Percentiles rank a stretch among this genome's conserved stretches.
phyloP scores from a whole-genome alignment of 208 protist species.

The Leishmania lainsoni region DNA sequence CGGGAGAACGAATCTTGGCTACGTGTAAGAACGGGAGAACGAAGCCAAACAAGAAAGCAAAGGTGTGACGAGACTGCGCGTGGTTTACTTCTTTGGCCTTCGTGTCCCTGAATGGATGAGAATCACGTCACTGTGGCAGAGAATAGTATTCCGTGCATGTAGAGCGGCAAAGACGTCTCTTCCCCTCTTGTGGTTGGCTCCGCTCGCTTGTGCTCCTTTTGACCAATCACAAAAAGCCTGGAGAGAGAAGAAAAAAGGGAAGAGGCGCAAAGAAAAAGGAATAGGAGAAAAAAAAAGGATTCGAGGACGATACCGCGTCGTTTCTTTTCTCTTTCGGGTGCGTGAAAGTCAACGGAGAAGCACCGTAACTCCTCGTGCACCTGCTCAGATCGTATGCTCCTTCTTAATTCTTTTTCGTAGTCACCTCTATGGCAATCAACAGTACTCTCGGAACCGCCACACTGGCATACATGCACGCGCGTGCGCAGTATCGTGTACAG shows the following conservation, averaged over 20 bases:
- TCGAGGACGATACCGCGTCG: not conserved
- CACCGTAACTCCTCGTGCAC: not conserved
- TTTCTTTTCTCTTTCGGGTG: not conserved
- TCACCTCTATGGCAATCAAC: not conserved
- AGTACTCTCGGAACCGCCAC: not conserved
- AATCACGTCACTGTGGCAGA: not conserved
- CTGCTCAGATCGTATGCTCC: not conserved
- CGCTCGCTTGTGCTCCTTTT: not conserved
- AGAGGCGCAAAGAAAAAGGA: not conserved
- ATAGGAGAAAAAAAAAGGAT: constrained; percentile 5
- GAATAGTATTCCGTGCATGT: not conserved
- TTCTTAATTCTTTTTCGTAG: not conserved
- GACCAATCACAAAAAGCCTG: not conserved
- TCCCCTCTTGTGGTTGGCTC: not conserved
- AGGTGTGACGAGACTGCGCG: not conserved
- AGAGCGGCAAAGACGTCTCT: not conserved
- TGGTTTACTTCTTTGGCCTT: not conserved
- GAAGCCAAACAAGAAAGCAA: not conserved
- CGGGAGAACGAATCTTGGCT: not conserved
- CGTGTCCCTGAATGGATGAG: not conserved
- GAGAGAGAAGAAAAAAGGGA: not conserved
- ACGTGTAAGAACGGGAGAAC: not conserved
- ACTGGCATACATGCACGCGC: not conserved
- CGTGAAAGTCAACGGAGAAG: not conserved
- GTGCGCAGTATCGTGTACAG: not conserved